phyloP scores from a whole-genome alignment of 2,329 filamentous ascomycete genomes.

The Alternaria triticina region DNA sequence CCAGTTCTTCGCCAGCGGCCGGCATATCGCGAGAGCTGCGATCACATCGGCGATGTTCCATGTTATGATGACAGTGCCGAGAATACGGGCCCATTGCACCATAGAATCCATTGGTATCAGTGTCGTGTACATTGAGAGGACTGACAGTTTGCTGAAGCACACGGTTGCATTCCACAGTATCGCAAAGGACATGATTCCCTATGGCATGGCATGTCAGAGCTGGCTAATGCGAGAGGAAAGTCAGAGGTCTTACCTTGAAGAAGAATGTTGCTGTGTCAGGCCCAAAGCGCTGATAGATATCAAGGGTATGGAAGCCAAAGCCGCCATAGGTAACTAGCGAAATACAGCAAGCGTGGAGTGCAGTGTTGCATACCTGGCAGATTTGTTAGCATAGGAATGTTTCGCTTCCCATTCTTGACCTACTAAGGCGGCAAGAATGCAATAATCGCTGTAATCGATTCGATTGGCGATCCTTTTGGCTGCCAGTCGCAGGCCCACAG shows the following conservation, averaged over 20 bases:
- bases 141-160: slow-evolving; percentile 26
- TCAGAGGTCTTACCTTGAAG: slow-evolving; percentile 18
- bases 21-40: slow-evolving; percentile 22
- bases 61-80: slow-evolving; percentile 17
- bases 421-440: slow-evolving; percentile 18
- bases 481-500: slow-evolving; percentile 14
- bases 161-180: slow-evolving; percentile 29
- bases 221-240: neutral
- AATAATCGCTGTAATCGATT: slow-evolving; percentile 23
- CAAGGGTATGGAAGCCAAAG: slow-evolving; percentile 24
- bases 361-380: slow-evolving; percentile 22
- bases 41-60: slow-evolving; percentile 23
- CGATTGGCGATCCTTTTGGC: slow-evolving; percentile 12
- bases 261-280: slow-evolving; percentile 23
- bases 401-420: neutral
- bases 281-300: slow-evolving; percentile 23
- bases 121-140: slow-evolving; percentile 26
- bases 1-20: slow-evolving; percentile 26
- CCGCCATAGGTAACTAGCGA: slow-evolving; percentile 25
- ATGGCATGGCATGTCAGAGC: neutral
- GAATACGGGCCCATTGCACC: slow-evolving; percentile 1
- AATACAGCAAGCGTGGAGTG: slow-evolving; percentile 22
- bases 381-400: neutral
- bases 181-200: slow-evolving; percentile 27
- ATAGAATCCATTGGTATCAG: slow-evolving; percentile 22